Percentiles rank a stretch among this genome's conserved stretches.
These are phyloP conservation scores for Silene coronaria DNA, from an alignment of 179 eudicot genomes.

Conservation along the genomic window DNA sequence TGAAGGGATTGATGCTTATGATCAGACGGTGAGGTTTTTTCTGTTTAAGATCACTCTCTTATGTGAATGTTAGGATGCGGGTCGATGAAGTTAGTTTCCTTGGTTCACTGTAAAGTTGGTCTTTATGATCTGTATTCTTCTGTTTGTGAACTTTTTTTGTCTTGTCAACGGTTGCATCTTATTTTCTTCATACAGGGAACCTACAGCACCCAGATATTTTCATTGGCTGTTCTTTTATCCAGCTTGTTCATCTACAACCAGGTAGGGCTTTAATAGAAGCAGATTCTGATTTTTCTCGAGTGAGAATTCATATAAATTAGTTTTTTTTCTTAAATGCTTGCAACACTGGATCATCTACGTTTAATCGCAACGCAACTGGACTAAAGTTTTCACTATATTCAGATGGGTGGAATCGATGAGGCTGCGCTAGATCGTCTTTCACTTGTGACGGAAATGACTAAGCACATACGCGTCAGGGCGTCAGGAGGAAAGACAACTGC, in stretches of 20 bases:
- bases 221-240: conserved; percentile 88
- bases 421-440: conserved; percentile 94
- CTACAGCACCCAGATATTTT: conserved; percentile 92
- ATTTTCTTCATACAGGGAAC: conserved; percentile 59
- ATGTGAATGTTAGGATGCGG: conserved; percentile 10
- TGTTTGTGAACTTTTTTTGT: background rate
- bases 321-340: conserved; percentile 1
- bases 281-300: background rate
- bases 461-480: conserved; percentile 90
- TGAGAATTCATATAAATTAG: background rate
- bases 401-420: conserved; percentile 99
- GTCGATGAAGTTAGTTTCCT: background rate
- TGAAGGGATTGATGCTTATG: conserved; percentile 99
- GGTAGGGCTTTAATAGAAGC: conserved; percentile 32
- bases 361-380: background rate
- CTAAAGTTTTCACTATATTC: conserved; percentile 9
- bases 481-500: conserved; percentile 72
- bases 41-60: conserved; percentile 6
- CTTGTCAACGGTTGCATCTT: conserved; percentile 4
- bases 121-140: background rate
- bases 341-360: background rate
- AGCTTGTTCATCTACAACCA: conserved; percentile 97
- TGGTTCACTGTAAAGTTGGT: background rate
- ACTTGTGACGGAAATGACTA: conserved; percentile 98
- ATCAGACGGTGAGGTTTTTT: conserved; percentile 74